These are phyloP conservation scores for Angomonas desouzai DNA, from an alignment of 208 protist species.

Conservation along the genomic window DNA sequence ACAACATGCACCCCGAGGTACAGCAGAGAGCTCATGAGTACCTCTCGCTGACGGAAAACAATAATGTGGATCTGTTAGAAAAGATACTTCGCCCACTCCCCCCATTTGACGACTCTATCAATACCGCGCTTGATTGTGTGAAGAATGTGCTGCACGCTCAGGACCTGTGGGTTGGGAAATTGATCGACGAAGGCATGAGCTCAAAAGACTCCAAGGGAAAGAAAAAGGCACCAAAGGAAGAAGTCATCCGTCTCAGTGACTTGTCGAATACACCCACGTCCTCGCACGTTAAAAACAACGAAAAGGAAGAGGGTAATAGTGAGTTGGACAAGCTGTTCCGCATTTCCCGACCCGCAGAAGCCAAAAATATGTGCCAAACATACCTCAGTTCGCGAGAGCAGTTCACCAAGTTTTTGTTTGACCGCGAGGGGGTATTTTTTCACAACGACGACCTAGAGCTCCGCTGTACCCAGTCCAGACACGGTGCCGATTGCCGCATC, in stretches of 20 bases:
- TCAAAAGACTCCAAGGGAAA: conserved; percentile 8
- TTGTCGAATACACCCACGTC: background rate
- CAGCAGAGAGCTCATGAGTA: conserved; percentile 98
- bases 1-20: conserved; percentile 92
- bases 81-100: conserved; percentile 75
- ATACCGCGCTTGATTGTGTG: conserved; percentile 32
- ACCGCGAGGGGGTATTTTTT: conserved; percentile 32
- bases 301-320: conserved; percentile 10
- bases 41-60: conserved; percentile 66
- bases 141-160: conserved; percentile 24
- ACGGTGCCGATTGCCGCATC: conserved; percentile 43
- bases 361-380: conserved; percentile 25
- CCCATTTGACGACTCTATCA: conserved; percentile 37
- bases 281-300: background rate
- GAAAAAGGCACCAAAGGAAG: background rate
- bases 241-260: conserved; percentile 4
- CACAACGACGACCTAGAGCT: conserved; percentile 43
- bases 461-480: conserved; percentile 41
- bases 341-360: conserved; percentile 20
- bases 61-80: conserved; percentile 56
- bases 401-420: conserved; percentile 25
- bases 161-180: conserved; percentile 41
- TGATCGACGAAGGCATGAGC: conserved; percentile 21
- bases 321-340: conserved; percentile 30
- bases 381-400: conserved; percentile 31